These are phyloP conservation scores for Nakazawaea wyomingensis DNA, from an alignment of 805 yeast genomes.

Conservation along the genomic window DNA sequence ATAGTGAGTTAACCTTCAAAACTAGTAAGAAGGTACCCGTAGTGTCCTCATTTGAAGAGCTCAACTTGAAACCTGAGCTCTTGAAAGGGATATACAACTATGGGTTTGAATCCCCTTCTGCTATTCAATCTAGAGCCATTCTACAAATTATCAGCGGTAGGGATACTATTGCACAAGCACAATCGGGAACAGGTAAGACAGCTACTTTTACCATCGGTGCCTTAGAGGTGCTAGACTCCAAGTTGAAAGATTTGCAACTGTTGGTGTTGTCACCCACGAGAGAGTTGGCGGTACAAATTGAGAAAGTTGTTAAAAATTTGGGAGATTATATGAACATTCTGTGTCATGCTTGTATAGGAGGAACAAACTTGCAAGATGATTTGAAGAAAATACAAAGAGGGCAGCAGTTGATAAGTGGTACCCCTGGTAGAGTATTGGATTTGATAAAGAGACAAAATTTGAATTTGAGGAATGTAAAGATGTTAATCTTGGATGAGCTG, in stretches of 20 bases:
- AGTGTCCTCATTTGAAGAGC: conserved; percentile 61
- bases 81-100: conserved; percentile 68
- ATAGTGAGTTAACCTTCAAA: conserved; percentile 55
- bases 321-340: conserved; percentile 87
- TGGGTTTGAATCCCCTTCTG: conserved; percentile 79
- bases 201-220: conserved; percentile 76
- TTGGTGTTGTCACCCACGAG: conserved; percentile 95
- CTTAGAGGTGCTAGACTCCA: conserved; percentile 59
- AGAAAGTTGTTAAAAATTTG: conserved; percentile 83
- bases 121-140: conserved; percentile 79
- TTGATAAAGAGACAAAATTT: conserved; percentile 89
- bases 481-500: conserved; percentile 97
- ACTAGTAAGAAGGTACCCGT: conserved; percentile 52
- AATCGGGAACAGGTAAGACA: conserved; percentile 89
- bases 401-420: conserved; percentile 93
- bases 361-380: conserved; percentile 87
- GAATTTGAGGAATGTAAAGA: conserved; percentile 77
- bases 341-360: conserved; percentile 97
- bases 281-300: conserved; percentile 95
- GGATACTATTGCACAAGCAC: conserved; percentile 79
- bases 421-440: conserved; percentile 97
- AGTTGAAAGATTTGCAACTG: conserved; percentile 78
- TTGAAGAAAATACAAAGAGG: conserved; percentile 77
- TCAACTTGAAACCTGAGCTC: conserved; percentile 62
- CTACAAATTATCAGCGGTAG: conserved; percentile 71